phyloP scores from a whole-genome alignment of 208 protist genomes.

The Leishmania major region DNA sequence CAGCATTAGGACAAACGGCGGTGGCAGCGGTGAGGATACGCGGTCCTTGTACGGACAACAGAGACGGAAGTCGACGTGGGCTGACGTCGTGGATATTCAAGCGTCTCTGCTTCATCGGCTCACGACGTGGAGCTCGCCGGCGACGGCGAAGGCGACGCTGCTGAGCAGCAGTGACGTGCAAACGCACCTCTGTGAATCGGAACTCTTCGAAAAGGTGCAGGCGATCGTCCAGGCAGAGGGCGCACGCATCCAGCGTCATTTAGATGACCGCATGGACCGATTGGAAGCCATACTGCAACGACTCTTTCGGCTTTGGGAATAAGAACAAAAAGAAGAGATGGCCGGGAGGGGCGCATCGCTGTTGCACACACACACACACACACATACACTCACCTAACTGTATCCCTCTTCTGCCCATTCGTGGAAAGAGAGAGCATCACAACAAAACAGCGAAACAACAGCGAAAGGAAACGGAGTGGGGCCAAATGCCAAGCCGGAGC shows the following conservation, averaged over 20 bases:
- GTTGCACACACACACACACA: neutral
- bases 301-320: neutral
- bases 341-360: neutral
- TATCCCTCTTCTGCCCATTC: neutral
- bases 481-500: neutral
- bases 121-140: slow-evolving; percentile 3
- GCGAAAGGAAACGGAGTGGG: neutral
- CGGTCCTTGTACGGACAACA: slow-evolving; percentile 10
- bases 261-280: slow-evolving; percentile 24
- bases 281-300: slow-evolving; percentile 19
- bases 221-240: slow-evolving; percentile 19
- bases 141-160: too few species aligned
- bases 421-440: neutral
- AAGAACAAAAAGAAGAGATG: neutral
- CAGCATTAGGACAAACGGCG: neutral
- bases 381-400: too few species aligned
- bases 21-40: neutral
- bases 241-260: slow-evolving; percentile 17
- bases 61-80: neutral
- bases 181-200: neutral
- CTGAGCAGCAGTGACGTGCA: neutral
- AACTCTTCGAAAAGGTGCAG: slow-evolving; percentile 9
- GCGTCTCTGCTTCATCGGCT: slow-evolving; percentile 8
- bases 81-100: neutral
- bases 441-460: neutral